Conservation (phyloP, 1,139 yeast genomes). For the Geotrichum bryndzae region DNA sequence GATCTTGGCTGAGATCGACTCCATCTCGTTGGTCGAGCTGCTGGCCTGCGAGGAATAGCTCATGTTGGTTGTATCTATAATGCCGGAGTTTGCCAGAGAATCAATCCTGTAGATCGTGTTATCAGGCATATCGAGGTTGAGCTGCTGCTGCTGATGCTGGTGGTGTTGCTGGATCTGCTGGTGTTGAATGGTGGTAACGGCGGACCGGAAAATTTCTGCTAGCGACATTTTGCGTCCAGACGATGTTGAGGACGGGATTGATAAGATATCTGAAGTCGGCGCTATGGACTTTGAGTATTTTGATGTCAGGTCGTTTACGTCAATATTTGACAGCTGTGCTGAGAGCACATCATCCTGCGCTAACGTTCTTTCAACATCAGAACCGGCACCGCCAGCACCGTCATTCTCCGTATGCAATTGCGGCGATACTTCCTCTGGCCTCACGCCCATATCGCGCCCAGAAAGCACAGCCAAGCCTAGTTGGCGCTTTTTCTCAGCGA, state of each 20-base stretch:
- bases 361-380: not conserved
- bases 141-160: constrained; percentile 3
- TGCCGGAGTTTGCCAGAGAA: constrained; percentile 5
- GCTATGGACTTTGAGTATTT: constrained; percentile 1
- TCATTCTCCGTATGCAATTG: not conserved
- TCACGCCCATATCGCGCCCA: constrained; percentile 1
- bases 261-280: not conserved
- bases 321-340: not conserved
- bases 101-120: constrained; percentile 8
- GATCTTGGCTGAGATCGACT: not conserved
- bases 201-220: constrained; percentile 20
- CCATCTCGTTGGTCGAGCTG: not conserved
- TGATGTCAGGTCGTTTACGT: constrained; percentile 3
- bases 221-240: constrained; percentile 15
- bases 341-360: not conserved
- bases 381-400: not conserved
- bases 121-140: not conserved
- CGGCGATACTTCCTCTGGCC: not conserved
- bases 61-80: constrained; percentile 8
- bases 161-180: constrained; percentile 4
- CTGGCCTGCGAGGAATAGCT: constrained; percentile 5
- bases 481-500: constrained; percentile 8
- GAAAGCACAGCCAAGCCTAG: constrained; percentile 12
- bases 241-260: not conserved
- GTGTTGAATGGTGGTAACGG: constrained; percentile 9